Evolutionary conservation across 495 filamentous ascomycete genomes (phyloP), one percentile per base, ranked within the genome.

Genomic region (Neurospora sp.): DNA sequence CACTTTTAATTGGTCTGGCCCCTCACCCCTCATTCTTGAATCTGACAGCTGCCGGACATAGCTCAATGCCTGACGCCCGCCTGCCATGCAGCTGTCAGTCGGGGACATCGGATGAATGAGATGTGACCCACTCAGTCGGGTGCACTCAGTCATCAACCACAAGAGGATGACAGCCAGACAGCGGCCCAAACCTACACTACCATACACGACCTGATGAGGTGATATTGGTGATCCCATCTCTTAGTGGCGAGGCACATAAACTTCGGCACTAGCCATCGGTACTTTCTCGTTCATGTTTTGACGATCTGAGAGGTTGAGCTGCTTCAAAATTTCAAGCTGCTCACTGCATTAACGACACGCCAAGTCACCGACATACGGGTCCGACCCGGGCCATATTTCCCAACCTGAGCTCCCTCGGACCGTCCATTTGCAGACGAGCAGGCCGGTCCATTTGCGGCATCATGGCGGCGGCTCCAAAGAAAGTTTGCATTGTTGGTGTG

Each of bases 401-500:
- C 48, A 54, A 59, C 20, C 20, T 59, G 23, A 3, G 11, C 23
- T 59, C 20, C 12, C 48, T 16, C 48, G 48, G 48, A 59, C 48
- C 48, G 48, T 31, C 12, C 12, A 62, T 31, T 31, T 62, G 54
- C 12, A 31, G 23, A 31, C 54, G 23, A 46, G 18, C n/a, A 9
- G n/a, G 18, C 44, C 44, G n/a, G 9, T 48, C n/a, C 9, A 48
- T 48, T 23, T 1, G 9, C 18, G 27, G 54, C 12, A 4, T 35
- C 27, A 66, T 66, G 54, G 27, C 54, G 54, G 27, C 54, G 14
- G 54, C 27, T 37, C 74, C 85, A 5, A 91, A 91, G 79, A 89
- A 82, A 35, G 89, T 92, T 14, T 91, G 90, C 69, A 89, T 93
- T 70, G 88, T 93, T 69, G 91, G 91, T 90, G 74, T 73, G 85